Conservation (phyloP, 73 alveolate species). For the Paraurostyla sp. region DNA sequence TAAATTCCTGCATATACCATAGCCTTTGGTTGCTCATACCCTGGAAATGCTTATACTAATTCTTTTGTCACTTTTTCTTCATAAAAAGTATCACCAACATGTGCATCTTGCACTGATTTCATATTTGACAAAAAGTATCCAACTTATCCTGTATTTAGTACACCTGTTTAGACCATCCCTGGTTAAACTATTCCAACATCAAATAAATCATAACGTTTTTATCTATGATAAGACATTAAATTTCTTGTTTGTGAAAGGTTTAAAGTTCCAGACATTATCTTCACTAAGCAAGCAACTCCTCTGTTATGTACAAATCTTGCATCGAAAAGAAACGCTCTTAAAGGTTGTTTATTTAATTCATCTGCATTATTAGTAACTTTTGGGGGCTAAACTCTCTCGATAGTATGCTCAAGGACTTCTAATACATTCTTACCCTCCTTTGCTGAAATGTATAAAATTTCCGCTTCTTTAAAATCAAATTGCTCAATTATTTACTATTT, state of each 20-base stretch:
- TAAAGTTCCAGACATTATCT: conserved; percentile 53
- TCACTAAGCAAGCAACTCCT: conserved; percentile 70
- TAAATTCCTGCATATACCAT: conserved; percentile 96
- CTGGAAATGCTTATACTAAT: conserved; percentile 85
- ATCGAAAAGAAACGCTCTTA: conserved; percentile 80
- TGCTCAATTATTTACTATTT: conserved; percentile 66
- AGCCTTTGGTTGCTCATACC: conserved; percentile 88
- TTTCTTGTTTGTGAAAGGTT: conserved; percentile 59
- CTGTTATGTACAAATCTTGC: conserved; percentile 63
- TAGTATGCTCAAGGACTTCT: conserved; percentile 72
- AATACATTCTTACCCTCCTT: conserved; percentile 90
- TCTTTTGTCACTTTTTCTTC: conserved; percentile 67
- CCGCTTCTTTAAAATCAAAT: conserved; percentile 60
- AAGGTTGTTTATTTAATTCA: conserved; percentile 50
- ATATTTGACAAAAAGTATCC: conserved; percentile 93
- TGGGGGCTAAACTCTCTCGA: conserved; percentile 87
- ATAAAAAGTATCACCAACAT: conserved; percentile 90
- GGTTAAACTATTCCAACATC: conserved; percentile 91
- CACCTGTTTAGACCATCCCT: conserved; percentile 71
- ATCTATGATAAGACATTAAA: conserved; percentile 69
- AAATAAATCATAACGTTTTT: conserved; percentile 63
- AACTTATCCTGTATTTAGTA: conserved; percentile 89
- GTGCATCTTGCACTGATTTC: conserved; percentile 91
- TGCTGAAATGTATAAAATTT: conserved; percentile 81
- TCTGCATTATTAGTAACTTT: conserved; percentile 44